A percentile compares a stretch with the other conserved stretches of the same genome.
These are phyloP conservation scores for Cephalotrichum gorgonifer DNA, from an alignment of 2,329 filamentous ascomycete species.

Conservation along the genomic window DNA sequence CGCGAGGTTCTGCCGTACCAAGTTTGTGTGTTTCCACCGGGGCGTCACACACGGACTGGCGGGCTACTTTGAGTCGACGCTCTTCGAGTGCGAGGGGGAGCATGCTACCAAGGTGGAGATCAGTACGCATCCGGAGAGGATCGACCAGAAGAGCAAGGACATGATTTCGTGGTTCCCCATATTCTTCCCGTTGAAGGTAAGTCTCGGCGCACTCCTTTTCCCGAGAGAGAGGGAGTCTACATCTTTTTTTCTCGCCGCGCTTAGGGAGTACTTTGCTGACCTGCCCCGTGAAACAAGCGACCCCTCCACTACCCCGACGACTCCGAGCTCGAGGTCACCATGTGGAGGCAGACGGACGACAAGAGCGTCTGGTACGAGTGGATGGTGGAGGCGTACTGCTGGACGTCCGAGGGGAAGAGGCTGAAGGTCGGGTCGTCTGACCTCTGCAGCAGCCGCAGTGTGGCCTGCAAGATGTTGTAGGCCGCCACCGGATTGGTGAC, in stretches of 20 bases:
- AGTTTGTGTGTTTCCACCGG: conserved; percentile 66
- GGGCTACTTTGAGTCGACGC: conserved; percentile 93
- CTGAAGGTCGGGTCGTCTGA: conserved; percentile 58
- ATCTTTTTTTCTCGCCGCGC: too few relatives aligned
- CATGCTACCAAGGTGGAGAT: conserved; percentile 60
- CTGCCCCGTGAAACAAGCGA: conserved; percentile 38
- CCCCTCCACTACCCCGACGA: conserved; percentile 79
- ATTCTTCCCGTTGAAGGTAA: conserved; percentile 88
- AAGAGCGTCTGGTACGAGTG: conserved; percentile 98
- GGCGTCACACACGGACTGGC: conserved; percentile 85
- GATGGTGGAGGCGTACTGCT: conserved; percentile 77
- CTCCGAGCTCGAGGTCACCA: conserved; percentile 78
- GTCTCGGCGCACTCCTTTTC: conserved; percentile 13
- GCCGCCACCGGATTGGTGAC: too few relatives aligned
- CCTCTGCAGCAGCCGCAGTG: conserved; percentile 57
- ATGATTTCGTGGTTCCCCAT: conserved; percentile 99
- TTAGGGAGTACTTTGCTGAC: background rate
- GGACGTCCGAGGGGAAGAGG: conserved; percentile 46
- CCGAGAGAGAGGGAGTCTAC: too few relatives aligned
- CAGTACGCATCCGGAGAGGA: conserved; percentile 84
- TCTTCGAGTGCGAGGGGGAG: conserved; percentile 52
- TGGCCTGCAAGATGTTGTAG: conserved; percentile 56
- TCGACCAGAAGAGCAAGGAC: conserved; percentile 84
- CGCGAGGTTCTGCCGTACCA: conserved; percentile 64
- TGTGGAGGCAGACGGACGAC: conserved; percentile 95